Base-by-base conservation (phyloP, 2,329 filamentous ascomycete species). In the Cadophora luteo-olivacea region DNA sequence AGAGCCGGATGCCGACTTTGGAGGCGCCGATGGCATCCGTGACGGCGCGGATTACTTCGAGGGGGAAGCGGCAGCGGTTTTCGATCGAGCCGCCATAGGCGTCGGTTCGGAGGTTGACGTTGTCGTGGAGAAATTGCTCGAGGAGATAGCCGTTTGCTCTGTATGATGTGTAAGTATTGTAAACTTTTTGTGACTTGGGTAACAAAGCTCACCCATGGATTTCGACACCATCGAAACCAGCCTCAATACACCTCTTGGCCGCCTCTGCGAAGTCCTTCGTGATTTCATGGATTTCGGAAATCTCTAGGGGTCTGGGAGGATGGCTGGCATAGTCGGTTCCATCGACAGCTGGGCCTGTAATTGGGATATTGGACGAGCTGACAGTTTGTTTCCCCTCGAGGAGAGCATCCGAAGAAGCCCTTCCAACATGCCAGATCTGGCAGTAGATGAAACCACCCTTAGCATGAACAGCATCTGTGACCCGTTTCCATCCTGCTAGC, bases 381-480 rank as follows among this genome's bases (percentile, higher is more conserved):
- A 66, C 24, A 41, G 80, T 76, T 5, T 71, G 72, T 3, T 76
- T 76, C 4, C 80, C 82, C 0, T 78, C 76, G 38, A 70, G 64
- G 14, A 79, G 60, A 0, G 78, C 76, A 0, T 77, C 68, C 73
- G 84, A 67, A 6, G 80, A 81, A 22, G 75, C 76, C 7, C 88
- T 84, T 7, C 89, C 88, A 0, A 88, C 78, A 0, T 84, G 84
- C 83, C 87, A 91, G 0, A 92, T 80, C 75, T 92, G 90, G 1
- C 83, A 77, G 78, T 83, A 91, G 63, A 91, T 87, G 75, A 82
- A 87, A 22, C 82, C 84, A 5, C 86, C 86, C 73, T 89, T 89
- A 25, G 81, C 81, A 76, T 92, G 90, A 0, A 92, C 87, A 0
- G 85, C 86, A 32, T 87, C 84, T 1, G 86, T 88, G 48, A 90